Percentiles rank a stretch among this genome's conserved stretches.
Conservation (phyloP, 2,329 filamentous ascomycete genomes). For the Trichoderma sp. region DNA sequence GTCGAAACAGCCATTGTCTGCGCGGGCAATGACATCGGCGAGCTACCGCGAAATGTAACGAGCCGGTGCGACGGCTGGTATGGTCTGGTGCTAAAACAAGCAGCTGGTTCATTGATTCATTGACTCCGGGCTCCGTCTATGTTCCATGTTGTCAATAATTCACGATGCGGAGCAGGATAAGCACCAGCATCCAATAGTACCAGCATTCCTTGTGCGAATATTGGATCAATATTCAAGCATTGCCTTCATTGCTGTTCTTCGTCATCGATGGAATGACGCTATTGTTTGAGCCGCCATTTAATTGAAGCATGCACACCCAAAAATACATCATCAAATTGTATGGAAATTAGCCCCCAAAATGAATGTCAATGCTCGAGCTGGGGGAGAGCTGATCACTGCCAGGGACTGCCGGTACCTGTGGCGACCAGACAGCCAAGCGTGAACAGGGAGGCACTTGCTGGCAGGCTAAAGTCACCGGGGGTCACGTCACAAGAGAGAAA, state of each 20-base stretch:
- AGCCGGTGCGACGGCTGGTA: not conserved
- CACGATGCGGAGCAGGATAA: not conserved
- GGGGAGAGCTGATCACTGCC: not conserved
- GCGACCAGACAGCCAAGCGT: not conserved
- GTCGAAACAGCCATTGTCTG: slow-evolving; percentile 10
- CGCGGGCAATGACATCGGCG: slow-evolving; percentile 2
- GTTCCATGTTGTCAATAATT: not conserved
- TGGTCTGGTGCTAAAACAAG: not conserved
- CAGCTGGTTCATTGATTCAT: not conserved
- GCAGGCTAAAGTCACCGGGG: not conserved
- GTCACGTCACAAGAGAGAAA: not conserved
- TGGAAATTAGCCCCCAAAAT: slow-evolving; percentile 7
- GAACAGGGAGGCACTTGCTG: not conserved
- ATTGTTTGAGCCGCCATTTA: not conserved
- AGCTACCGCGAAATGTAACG: slow-evolving; percentile 1
- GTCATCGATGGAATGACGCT: not conserved
- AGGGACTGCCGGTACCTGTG: not conserved
- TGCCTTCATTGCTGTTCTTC: not conserved
- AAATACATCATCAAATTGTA: slow-evolving; percentile 6
- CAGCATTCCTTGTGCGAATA: not conserved
- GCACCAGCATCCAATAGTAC: not conserved
- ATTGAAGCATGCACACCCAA: not conserved
- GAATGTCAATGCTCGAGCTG: slow-evolving; percentile 5
- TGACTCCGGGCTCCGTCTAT: not conserved
- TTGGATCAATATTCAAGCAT: not conserved